Conservation (phyloP, 768 basidiomycete species). For the Fistulinella prunicolor region DNA sequence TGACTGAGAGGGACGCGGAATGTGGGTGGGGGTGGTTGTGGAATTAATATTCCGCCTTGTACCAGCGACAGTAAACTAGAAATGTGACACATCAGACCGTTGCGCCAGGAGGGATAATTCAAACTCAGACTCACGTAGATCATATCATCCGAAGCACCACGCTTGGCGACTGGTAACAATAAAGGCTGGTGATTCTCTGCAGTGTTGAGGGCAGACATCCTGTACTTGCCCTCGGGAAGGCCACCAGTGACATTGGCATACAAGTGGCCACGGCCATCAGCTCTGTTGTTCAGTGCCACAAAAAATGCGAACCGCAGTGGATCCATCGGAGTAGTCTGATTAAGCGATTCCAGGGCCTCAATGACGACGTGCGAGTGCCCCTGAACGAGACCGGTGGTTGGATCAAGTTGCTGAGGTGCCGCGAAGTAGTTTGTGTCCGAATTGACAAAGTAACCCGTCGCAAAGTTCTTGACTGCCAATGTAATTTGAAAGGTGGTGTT, state of each 20-base stretch:
- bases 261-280: constrained; percentile 44
- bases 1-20: constrained; percentile 3
- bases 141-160: constrained; percentile 40
- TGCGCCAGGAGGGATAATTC: background rate
- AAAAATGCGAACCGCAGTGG: constrained; percentile 58
- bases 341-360: constrained; percentile 46
- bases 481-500: constrained; percentile 52
- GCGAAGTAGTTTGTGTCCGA: constrained; percentile 49
- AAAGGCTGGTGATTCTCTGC: constrained; percentile 47
- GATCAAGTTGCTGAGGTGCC: constrained; percentile 52
- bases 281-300: constrained; percentile 45
- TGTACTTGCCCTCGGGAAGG: constrained; percentile 51
- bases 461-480: constrained; percentile 43
- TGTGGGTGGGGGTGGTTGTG: constrained; percentile 1
- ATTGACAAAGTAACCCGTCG: constrained; percentile 60
- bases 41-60: constrained; percentile 10
- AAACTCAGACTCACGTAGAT: constrained; percentile 34
- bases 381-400: constrained; percentile 44
- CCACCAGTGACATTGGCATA: constrained; percentile 49
- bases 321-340: constrained; percentile 47
- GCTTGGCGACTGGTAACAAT: constrained; percentile 37
- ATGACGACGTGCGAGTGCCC: constrained; percentile 67
- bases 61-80: constrained; percentile 28
- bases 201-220: constrained; percentile 41
- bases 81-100: constrained; percentile 3